Percentiles rank a stretch among this genome's conserved stretches.
These are phyloP conservation scores for Ophiostoma piceae DNA, from an alignment of 2,329 filamentous ascomycete species.

Conservation along the genomic window DNA sequence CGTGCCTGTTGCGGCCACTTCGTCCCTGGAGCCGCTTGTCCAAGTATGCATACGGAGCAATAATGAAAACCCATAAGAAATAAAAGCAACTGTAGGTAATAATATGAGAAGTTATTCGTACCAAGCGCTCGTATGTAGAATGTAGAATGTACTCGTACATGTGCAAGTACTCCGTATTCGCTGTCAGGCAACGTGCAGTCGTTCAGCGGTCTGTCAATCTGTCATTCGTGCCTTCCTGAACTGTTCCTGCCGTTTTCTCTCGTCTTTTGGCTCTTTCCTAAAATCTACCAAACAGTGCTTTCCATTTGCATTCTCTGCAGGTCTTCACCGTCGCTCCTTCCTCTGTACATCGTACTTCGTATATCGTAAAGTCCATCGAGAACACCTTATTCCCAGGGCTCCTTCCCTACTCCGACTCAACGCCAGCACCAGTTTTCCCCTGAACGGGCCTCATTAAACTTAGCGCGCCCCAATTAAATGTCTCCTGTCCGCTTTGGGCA, in stretches of 20 bases:
- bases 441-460: constrained; percentile 38
- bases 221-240: not conserved
- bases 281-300: too few relatives aligned
- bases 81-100: not conserved
- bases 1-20: constrained; percentile 4
- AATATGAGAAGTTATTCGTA: not conserved
- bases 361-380: not conserved
- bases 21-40: constrained; percentile 9
- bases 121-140: not conserved
- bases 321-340: not conserved
- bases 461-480: constrained; percentile 38
- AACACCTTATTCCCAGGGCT: constrained; percentile 1
- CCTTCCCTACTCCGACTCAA: not conserved
- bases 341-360: not conserved
- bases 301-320: not conserved
- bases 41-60: constrained; percentile 19
- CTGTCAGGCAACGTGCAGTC: not conserved
- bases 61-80: not conserved
- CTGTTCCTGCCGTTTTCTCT: not conserved
- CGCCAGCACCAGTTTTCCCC: constrained; percentile 24
- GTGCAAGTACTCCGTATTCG: not conserved
- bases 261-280: not conserved
- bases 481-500: constrained; percentile 36
- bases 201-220: not conserved
- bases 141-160: not conserved